These are phyloP conservation scores for Prunus mira DNA, from an alignment of 306 rosid genomes.

Conservation along the genomic window DNA sequence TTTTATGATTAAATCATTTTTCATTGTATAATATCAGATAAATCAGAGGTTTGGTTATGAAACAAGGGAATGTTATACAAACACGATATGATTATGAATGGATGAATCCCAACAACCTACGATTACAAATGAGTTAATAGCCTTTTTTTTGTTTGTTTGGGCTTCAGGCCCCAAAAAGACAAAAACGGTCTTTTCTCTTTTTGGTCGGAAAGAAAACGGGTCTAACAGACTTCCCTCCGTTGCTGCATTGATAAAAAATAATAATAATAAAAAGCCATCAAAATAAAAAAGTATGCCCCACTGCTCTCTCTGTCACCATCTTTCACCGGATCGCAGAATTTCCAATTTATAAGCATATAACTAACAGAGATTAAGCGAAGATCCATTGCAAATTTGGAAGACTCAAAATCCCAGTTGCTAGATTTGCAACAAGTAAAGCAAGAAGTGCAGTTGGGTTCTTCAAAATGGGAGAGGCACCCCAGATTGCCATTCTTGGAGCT, in stretches of 20 bases:
- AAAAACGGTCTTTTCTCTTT: no score
- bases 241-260: no score
- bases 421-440: slow-evolving; percentile 1
- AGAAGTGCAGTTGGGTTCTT: not conserved
- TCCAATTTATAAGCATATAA: not conserved
- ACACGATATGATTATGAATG: no score
- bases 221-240: not conserved
- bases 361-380: not conserved
- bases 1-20: no score
- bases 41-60: no score
- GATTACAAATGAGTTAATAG: no score
- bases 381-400: not conserved
- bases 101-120: no score
- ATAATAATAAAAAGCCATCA: no score
- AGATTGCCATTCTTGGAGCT: slow-evolving; percentile 87
- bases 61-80: no score
- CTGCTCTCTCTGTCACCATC: not conserved
- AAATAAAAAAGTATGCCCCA: not conserved
- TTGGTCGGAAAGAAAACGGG: not conserved
- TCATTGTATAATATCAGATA: no score
- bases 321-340: not conserved
- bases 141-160: no score
- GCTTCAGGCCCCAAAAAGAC: no score
- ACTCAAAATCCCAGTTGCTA: slow-evolving; percentile 12
- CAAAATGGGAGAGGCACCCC: slow-evolving; percentile 44